Conservation (phyloP, 2,329 filamentous ascomycete genomes). For the Pleoardoris graminearum region DNA sequence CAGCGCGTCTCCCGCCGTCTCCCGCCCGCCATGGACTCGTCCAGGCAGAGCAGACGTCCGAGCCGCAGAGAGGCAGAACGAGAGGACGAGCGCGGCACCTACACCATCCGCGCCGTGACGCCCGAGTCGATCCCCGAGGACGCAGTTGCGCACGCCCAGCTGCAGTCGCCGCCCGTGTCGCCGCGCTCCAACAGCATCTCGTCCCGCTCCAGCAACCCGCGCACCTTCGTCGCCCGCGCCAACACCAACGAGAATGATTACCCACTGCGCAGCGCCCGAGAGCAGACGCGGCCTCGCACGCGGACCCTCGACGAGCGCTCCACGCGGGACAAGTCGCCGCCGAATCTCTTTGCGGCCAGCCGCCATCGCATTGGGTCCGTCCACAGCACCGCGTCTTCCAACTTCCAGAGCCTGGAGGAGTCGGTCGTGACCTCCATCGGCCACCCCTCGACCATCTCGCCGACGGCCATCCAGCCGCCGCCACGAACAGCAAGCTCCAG, state of each 20-base stretch:
- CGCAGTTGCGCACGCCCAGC: slow-evolving; percentile 15
- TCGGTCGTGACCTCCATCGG: slow-evolving; percentile 47
- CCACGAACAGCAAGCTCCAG: slow-evolving; percentile 36
- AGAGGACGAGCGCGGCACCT: slow-evolving; percentile 28
- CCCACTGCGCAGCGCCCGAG: slow-evolving; percentile 31
- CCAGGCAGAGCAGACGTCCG: slow-evolving; percentile 20
- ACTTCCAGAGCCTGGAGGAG: slow-evolving; percentile 51
- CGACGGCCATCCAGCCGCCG: slow-evolving; percentile 27
- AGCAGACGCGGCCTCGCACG: slow-evolving; percentile 59
- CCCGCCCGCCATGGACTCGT: slow-evolving; percentile 33
- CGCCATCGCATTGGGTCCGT: slow-evolving; percentile 72
- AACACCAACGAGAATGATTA: slow-evolving; percentile 41
- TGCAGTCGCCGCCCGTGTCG: slow-evolving; percentile 35
- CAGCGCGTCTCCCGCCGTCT: not conserved
- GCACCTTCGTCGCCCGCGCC: slow-evolving; percentile 34
- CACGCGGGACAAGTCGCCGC: slow-evolving; percentile 47
- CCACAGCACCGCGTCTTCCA: slow-evolving; percentile 63
- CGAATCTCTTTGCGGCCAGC: slow-evolving; percentile 50
- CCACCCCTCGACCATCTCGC: slow-evolving; percentile 46
- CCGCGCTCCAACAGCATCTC: slow-evolving; percentile 32
- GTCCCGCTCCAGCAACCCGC: slow-evolving; percentile 28
- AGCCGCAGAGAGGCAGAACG: slow-evolving; percentile 30
- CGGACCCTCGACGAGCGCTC: slow-evolving; percentile 54
- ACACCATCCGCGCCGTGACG: slow-evolving; percentile 65
- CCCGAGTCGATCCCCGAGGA: slow-evolving; percentile 56